phyloP scores from a whole-genome alignment of 2,329 filamentous ascomycete species.

The Cadophora sp. region DNA sequence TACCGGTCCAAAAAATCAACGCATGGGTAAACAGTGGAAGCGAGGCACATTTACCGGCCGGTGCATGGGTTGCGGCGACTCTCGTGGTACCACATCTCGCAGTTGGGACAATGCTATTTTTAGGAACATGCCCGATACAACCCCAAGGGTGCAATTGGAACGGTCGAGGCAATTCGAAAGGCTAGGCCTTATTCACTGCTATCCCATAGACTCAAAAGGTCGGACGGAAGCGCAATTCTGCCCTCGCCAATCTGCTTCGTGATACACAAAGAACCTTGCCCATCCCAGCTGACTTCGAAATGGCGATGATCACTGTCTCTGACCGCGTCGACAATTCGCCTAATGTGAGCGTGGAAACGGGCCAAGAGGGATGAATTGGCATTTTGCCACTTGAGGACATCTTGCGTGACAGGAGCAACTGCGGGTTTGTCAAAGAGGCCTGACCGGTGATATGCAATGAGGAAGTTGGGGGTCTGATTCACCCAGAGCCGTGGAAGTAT shows the following conservation, averaged over 20 bases:
- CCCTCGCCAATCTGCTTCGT: conserved; percentile 35
- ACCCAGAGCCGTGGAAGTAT: conserved; percentile 56
- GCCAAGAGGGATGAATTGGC: conserved; percentile 27
- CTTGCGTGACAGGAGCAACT: conserved; percentile 26
- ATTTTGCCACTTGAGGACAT: conserved; percentile 34
- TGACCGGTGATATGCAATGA: conserved; percentile 56
- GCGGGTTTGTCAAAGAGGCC: conserved; percentile 48
- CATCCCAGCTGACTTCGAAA: conserved; percentile 36
- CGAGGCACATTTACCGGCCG: conserved; percentile 12
- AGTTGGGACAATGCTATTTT: conserved; percentile 3
- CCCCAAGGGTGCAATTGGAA: conserved; percentile 8
- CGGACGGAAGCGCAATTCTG: conserved; percentile 36
- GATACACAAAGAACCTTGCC: conserved; percentile 31
- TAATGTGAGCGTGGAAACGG: conserved; percentile 36
- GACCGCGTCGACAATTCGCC: conserved; percentile 36
- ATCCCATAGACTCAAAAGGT: conserved; percentile 27
- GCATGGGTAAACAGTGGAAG: background rate
- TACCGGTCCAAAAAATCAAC: background rate
- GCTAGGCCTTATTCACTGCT: conserved; percentile 1
- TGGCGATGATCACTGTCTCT: conserved; percentile 30
- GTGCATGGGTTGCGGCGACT: conserved; percentile 1
- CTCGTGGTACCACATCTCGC: background rate
- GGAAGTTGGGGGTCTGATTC: conserved; percentile 57
- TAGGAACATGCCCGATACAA: background rate
- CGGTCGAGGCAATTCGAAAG: background rate